Evolutionary conservation across 768 basidiomycete genomes (phyloP).

Genomic region (Kwoniella mangroviensis): DNA sequence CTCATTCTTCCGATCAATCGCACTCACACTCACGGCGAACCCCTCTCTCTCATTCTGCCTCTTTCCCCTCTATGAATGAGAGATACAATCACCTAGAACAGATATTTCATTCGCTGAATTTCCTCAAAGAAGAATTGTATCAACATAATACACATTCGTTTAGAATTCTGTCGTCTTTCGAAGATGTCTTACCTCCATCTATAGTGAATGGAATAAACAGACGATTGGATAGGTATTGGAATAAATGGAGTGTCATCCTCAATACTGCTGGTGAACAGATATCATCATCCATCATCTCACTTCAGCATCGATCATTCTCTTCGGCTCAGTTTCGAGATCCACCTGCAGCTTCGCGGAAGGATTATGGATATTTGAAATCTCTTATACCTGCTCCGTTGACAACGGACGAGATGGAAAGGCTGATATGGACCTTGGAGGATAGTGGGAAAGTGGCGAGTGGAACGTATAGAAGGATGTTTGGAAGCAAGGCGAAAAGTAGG

Average conservation of each 20-base stretch:
- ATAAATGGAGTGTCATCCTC: not conserved
- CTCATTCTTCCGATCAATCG: not conserved
- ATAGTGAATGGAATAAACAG: not conserved
- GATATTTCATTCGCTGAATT: not conserved
- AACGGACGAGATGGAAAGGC: not conserved
- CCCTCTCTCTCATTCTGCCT: no score
- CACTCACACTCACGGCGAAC: not conserved
- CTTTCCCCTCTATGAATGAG: no score
- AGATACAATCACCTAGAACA: not conserved
- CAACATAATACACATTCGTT: not conserved
- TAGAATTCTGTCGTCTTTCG: not conserved
- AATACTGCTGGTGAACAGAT: not conserved
- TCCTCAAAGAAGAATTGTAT: not conserved
- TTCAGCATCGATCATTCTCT: not conserved
- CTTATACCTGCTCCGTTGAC: constrained; percentile 4
- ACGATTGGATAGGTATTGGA: constrained; percentile 6
- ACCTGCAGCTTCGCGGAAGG: not conserved
- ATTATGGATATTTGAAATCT: not conserved
- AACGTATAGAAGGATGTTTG: constrained; percentile 11
- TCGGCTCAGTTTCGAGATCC: not conserved
- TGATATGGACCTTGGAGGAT: constrained; percentile 6
- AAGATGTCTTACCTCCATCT: constrained; percentile 1
- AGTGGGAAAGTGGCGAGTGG: not conserved
- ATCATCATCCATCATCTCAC: not conserved
- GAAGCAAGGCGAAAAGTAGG: constrained; percentile 9